Evolutionary conservation across 306 rosid genomes (phyloP), one percentile per base, ranked within the genome.

Genomic region (Inga leiocalycina): DNA sequence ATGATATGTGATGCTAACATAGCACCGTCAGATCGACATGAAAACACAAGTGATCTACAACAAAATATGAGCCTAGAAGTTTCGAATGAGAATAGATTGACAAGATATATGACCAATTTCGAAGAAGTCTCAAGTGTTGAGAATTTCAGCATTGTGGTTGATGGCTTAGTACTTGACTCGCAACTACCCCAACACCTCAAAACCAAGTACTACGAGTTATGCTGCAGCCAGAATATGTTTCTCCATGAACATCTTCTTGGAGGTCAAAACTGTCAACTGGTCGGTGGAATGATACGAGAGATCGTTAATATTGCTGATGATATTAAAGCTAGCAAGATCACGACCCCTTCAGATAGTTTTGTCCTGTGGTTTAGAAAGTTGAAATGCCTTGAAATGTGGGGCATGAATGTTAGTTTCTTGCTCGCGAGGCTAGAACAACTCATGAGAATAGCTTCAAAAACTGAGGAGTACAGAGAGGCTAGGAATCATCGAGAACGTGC

Each of bases 381-480:
- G 81, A 78, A 76, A 19, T 87, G 87, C 56, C 88, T 90, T 22
- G 89, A 87, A 74, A 78, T 20, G 56, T 46, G 89, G 70, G 94
- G 93, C n/a, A 89, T 92, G 94, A 87, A 88, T 7, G 81, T 89
- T 4, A 66, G 83, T 1, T 91, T 92, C 81, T 81, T 92, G 70
- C 80, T 70, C 34, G 34, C 45, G 75, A 91, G 93, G 81, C 85
- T 89, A 16, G 56, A 76, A 24, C 74, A 48, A 71, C 93, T 92
- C 34, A 19, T 65, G 39, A 37, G 54, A 35, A 64, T 89, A 66
- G 83, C 86, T 75, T 52, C 66, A 20, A 80, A 81, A 75, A 79
- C 79, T 24, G 71, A 51, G 76, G 84, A 79, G 74, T 77, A 49
- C 34, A 78, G 41, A 66, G 85, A 89, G 49, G 84, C 77, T 17